A percentile compares a stretch with the other conserved stretches of the same genome.
Conservation (phyloP, 2,329 filamentous ascomycete genomes). For the Trichophyton simii region DNA sequence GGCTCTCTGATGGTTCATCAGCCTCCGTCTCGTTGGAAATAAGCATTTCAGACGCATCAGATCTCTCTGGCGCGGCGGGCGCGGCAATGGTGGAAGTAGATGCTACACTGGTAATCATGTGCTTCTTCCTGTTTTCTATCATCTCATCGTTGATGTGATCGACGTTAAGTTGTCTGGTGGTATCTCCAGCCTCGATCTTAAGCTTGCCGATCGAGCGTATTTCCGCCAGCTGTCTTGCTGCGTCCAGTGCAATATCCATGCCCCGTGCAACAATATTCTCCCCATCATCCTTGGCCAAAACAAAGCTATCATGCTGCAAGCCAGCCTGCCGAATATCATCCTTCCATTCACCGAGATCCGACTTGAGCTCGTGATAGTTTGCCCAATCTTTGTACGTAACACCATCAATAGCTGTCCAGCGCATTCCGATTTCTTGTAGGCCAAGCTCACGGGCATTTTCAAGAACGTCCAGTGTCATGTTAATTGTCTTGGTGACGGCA, state of each 20-base stretch:
- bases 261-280: conserved; percentile 61
- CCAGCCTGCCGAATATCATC: conserved; percentile 67
- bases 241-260: conserved; percentile 65
- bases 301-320: conserved; percentile 57
- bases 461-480: conserved; percentile 69
- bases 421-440: conserved; percentile 81
- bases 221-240: conserved; percentile 65
- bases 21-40: neutral
- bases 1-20: neutral
- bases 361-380: conserved; percentile 81
- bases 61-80: neutral
- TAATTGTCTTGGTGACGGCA: conserved; percentile 59
- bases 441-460: conserved; percentile 72
- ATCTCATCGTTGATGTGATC: conserved; percentile 3
- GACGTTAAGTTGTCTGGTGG: conserved; percentile 64
- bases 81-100: neutral
- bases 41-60: neutral
- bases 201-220: conserved; percentile 74
- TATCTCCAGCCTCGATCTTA: conserved; percentile 67
- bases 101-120: neutral
- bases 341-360: conserved; percentile 72
- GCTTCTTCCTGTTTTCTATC: neutral
- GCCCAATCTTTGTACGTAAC: conserved; percentile 96
- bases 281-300: conserved; percentile 53
- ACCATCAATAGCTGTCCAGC: conserved; percentile 89